phyloP scores from a whole-genome alignment of 441 rosid genomes.

The Eruca vesicaria region DNA sequence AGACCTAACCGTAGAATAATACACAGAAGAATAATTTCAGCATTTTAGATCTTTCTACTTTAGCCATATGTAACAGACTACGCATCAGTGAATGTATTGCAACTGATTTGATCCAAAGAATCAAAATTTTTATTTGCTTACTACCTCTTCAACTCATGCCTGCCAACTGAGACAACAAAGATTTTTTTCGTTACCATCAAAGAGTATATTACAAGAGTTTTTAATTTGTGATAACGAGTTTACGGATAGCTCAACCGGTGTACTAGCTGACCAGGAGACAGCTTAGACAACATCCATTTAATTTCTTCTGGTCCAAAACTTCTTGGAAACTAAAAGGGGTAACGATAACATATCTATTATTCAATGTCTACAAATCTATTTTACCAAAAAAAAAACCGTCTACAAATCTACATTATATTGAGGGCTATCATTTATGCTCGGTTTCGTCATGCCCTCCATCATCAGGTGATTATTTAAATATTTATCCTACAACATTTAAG shows the following conservation, averaged over 20 bases:
- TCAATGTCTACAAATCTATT: background rate
- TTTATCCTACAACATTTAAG: background rate
- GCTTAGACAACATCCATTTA: background rate
- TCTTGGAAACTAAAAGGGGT: background rate
- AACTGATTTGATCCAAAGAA: background rate
- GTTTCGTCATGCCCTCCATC: constrained; percentile 24
- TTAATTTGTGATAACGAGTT: background rate
- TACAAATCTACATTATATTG: background rate
- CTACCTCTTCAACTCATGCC: background rate
- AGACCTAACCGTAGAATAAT: constrained; percentile 18
- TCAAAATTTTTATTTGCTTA: background rate
- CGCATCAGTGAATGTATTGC: background rate
- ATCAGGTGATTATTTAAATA: background rate
- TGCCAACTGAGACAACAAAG: background rate
- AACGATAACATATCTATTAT: background rate
- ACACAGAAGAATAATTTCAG: background rate
- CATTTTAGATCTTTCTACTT: background rate
- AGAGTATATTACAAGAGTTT: background rate
- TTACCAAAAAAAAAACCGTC: no score
- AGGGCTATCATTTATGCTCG: background rate
- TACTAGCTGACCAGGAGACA: background rate
- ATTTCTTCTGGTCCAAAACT: background rate
- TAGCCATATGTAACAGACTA: background rate
- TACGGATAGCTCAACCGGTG: background rate
- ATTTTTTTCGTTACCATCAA: background rate